A percentile compares a stretch with the other conserved stretches of the same genome.
phyloP scores from a whole-genome alignment of 768 basidiomycete species.

The Pulveroboletus ravenelii region DNA sequence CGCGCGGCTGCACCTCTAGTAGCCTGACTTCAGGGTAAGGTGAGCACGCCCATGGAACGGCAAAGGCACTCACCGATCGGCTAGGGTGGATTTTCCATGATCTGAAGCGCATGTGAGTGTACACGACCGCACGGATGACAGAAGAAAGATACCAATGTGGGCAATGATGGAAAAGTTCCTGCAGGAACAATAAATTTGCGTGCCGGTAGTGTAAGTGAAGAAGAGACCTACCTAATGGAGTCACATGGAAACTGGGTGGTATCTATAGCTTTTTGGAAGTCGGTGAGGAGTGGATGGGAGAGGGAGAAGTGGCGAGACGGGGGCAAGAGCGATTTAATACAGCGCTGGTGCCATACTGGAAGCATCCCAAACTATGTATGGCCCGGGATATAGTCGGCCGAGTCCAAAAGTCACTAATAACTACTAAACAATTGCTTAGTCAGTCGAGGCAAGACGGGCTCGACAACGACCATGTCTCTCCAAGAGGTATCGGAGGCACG shows the following conservation, averaged over 20 bases:
- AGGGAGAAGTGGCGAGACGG: slow-evolving; percentile 27
- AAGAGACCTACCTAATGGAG: slow-evolving; percentile 51
- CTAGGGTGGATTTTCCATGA: slow-evolving; percentile 94
- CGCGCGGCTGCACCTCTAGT: slow-evolving; percentile 52
- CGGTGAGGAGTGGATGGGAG: slow-evolving; percentile 21
- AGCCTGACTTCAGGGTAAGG: slow-evolving; percentile 41
- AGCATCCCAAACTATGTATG: slow-evolving; percentile 26
- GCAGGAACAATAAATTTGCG: not conserved
- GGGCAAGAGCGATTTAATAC: slow-evolving; percentile 6
- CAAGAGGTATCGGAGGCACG: slow-evolving; percentile 75
- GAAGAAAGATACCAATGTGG: slow-evolving; percentile 64
- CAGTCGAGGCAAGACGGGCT: slow-evolving; percentile 16
- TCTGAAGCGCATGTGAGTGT: slow-evolving; percentile 40
- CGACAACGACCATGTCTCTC: slow-evolving; percentile 48
- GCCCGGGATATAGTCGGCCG: not conserved
- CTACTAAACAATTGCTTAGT: slow-evolving; percentile 25
- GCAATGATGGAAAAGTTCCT: slow-evolving; percentile 97
- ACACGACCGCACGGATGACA: not conserved
- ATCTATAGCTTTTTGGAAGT: slow-evolving; percentile 34
- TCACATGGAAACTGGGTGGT: slow-evolving; percentile 68
- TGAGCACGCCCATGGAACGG: not conserved
- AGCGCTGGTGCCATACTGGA: slow-evolving; percentile 27
- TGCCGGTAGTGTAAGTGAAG: not conserved
- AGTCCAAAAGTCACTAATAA: not conserved
- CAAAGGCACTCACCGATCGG: slow-evolving; percentile 59